A percentile compares a stretch with the other conserved stretches of the same genome.
Conservation (phyloP, 2,329 filamentous ascomycete species). For the Phyllosticta citrichinensis region DNA sequence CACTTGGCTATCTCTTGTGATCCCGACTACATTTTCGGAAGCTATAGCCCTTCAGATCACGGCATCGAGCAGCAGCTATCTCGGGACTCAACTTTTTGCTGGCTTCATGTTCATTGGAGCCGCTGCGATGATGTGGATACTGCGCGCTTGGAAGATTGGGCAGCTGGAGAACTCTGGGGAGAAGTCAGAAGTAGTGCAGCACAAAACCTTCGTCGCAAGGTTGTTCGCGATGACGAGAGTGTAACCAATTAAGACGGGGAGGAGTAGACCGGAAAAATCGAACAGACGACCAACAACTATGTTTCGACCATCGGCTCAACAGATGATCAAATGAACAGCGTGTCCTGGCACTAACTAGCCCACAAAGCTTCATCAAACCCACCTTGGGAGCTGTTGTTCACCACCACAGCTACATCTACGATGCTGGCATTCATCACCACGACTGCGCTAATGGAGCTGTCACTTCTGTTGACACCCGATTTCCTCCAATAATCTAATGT, state of each 20-base stretch:
- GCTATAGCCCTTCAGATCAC: constrained; percentile 47
- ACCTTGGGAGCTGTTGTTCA: no score
- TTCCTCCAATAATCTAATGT: no score
- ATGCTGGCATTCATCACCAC: no score
- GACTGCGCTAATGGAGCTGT: no score
- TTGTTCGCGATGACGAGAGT: not conserved
- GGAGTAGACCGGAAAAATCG: not conserved
- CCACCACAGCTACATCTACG: no score
- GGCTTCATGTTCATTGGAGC: constrained; percentile 54
- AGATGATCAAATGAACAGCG: not conserved
- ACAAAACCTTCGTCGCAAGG: not conserved
- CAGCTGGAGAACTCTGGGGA: constrained; percentile 37
- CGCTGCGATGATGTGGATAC: constrained; percentile 42
- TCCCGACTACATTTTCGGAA: constrained; percentile 57
- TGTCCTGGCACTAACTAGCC: no score
- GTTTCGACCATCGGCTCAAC: not conserved
- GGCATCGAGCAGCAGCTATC: constrained; percentile 39
- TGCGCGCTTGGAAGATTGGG: constrained; percentile 52
- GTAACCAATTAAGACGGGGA: not conserved
- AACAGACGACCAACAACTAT: not conserved
- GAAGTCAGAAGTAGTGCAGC: constrained; percentile 15
- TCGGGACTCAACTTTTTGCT: constrained; percentile 50
- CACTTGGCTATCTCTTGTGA: constrained; percentile 59
- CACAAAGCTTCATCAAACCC: no score
- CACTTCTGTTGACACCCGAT: no score